These are phyloP conservation scores for Cordyceps cicadae DNA, from an alignment of 2,329 filamentous ascomycete genomes.

Conservation along the genomic window DNA sequence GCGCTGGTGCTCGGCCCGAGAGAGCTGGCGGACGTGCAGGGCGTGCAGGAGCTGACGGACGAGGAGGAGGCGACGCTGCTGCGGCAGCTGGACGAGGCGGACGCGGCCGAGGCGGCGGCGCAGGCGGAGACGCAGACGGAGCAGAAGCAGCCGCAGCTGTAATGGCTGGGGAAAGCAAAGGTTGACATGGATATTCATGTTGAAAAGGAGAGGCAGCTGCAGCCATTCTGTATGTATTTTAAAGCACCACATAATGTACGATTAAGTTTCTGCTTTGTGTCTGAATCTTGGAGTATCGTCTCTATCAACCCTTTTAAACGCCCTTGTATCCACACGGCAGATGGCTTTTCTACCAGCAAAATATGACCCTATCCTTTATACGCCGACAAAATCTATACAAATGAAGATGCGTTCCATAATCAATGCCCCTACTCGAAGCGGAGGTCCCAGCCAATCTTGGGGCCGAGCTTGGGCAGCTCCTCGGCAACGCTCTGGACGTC, in stretches of 20 bases:
- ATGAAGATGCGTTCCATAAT: background rate
- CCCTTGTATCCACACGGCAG: background rate
- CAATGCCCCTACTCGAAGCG: slow-evolving; percentile 41
- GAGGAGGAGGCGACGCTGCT: slow-evolving; percentile 28
- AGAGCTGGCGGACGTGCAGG: too few species aligned
- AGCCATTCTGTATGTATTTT: slow-evolving; percentile 3
- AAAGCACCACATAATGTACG: slow-evolving; percentile 5
- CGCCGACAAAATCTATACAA: background rate
- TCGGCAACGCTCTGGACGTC: slow-evolving; percentile 98
- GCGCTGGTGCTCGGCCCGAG: slow-evolving; percentile 38
- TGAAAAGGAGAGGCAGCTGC: background rate
- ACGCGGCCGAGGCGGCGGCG: slow-evolving; percentile 20
- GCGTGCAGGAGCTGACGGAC: too few species aligned
- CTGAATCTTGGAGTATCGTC: background rate
- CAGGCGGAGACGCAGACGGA: slow-evolving; percentile 9
- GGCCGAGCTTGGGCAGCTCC: slow-evolving; percentile 79
- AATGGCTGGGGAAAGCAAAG: slow-evolving; percentile 5
- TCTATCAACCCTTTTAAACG: slow-evolving; percentile 2
- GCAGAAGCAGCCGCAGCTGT: slow-evolving; percentile 5
- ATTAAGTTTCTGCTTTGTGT: background rate
- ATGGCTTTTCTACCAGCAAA: background rate
- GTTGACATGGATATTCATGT: background rate
- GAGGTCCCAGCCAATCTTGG: slow-evolving; percentile 71
- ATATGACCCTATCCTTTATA: background rate
- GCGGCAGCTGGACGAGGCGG: slow-evolving; percentile 24